Percentiles rank a stretch among this genome's conserved stretches.
These are phyloP conservation scores for Corylus avellana DNA, from an alignment of 306 rosid genomes.

Conservation along the genomic window DNA sequence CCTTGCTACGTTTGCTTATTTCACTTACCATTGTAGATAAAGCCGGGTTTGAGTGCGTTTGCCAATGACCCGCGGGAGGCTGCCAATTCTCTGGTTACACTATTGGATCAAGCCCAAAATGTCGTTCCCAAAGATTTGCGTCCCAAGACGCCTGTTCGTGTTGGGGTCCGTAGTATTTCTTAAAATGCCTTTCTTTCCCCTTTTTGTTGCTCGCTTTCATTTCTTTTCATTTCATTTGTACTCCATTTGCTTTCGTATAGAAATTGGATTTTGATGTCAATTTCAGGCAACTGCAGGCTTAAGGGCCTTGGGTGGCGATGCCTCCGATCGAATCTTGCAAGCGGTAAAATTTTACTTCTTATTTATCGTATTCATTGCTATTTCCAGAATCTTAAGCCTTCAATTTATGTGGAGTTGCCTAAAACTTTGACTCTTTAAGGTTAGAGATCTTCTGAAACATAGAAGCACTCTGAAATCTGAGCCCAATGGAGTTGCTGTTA, in stretches of 20 bases:
- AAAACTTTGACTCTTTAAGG: conserved; percentile 44
- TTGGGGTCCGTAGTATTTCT: conserved; percentile 63
- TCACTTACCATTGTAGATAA: conserved; percentile 35
- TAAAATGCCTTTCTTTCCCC: neutral
- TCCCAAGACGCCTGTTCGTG: conserved; percentile 82
- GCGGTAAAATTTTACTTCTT: conserved; percentile 53
- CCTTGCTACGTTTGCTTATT: neutral
- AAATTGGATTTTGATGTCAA: conserved; percentile 29
- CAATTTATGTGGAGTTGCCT: neutral
- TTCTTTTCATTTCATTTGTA: neutral
- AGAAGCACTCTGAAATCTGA: conserved; percentile 58
- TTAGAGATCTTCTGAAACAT: conserved; percentile 71
- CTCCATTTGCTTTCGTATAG: conserved; percentile 16
- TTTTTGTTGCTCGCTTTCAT: neutral
- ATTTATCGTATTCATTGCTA: neutral
- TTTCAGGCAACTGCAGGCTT: conserved; percentile 95
- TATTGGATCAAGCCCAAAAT: conserved; percentile 68
- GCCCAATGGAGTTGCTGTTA: conserved; percentile 65
- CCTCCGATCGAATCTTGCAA: conserved; percentile 82
- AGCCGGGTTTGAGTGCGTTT: conserved; percentile 79
- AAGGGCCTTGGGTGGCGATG: conserved; percentile 77
- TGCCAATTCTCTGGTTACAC: conserved; percentile 65
- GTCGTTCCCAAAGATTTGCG: conserved; percentile 78
- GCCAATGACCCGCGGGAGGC: conserved; percentile 71
- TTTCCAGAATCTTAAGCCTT: neutral